Conservation (phyloP, 768 basidiomycete species). For the Roridomyces roridus region DNA sequence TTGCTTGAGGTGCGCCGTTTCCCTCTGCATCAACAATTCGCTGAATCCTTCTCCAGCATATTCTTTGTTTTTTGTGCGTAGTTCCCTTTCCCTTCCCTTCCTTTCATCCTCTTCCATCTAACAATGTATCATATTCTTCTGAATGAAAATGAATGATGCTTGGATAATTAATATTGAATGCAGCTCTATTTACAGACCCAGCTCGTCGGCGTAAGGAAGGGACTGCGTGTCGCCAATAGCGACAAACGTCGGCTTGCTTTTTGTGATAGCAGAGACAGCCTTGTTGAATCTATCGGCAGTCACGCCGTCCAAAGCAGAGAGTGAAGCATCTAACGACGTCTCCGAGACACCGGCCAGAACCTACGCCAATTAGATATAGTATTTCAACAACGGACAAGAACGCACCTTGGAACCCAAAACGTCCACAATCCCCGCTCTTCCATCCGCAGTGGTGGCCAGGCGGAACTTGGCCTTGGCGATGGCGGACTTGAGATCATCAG, state of each 20-base stretch:
- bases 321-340: constrained; percentile 62
- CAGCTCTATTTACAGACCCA: constrained; percentile 65
- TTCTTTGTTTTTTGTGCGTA: constrained; percentile 24
- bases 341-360: constrained; percentile 63
- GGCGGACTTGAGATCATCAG: constrained; percentile 80
- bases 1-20: constrained; percentile 12
- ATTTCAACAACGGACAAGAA: constrained; percentile 18
- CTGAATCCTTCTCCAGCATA: constrained; percentile 7
- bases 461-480: constrained; percentile 89
- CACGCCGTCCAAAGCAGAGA: constrained; percentile 76
- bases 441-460: constrained; percentile 73
- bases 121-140: constrained; percentile 14
- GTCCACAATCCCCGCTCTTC: constrained; percentile 67
- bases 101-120: background rate
- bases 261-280: constrained; percentile 71
- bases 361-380: constrained; percentile 40
- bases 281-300: constrained; percentile 71
- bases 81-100: constrained; percentile 10
- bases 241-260: constrained; percentile 85
- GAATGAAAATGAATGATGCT: constrained; percentile 10
- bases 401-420: constrained; percentile 70
- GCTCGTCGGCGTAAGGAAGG: constrained; percentile 85
- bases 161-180: constrained; percentile 14
- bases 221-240: constrained; percentile 79
- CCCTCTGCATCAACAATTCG: background rate